phyloP scores from a whole-genome alignment of 2,329 filamentous ascomycete genomes.

The Torrubiella hemipterigena region DNA sequence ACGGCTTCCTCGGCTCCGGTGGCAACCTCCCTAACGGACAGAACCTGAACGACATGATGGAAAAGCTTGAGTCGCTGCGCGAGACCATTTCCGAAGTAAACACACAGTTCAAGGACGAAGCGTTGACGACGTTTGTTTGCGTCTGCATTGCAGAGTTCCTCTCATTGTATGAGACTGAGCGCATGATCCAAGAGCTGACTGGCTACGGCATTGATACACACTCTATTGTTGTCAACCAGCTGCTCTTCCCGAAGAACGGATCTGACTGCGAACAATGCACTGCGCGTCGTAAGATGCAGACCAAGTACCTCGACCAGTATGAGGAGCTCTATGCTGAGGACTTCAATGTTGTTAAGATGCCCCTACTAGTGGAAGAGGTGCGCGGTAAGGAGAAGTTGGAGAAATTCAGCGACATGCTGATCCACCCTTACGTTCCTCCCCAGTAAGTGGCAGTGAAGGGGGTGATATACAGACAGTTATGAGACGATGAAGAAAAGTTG shows the following conservation, averaged over 20 bases:
- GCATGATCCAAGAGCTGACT: slow-evolving; percentile 97
- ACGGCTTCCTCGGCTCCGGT: slow-evolving; percentile 76
- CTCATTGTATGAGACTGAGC: slow-evolving; percentile 94
- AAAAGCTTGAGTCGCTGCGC: slow-evolving; percentile 87
- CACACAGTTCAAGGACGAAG: slow-evolving; percentile 93
- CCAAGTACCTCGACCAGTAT: slow-evolving; percentile 98
- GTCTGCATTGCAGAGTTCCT: slow-evolving; percentile 98
- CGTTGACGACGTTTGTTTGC: slow-evolving; percentile 93
- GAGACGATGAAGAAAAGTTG: slow-evolving; percentile 6
- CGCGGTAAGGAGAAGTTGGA: slow-evolving; percentile 89
- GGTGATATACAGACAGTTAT: background rate
- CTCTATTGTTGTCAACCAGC: slow-evolving; percentile 94
- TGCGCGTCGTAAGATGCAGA: slow-evolving; percentile 92
- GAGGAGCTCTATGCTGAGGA: slow-evolving; percentile 92
- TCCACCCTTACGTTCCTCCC: slow-evolving; percentile 63
- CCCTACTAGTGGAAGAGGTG: slow-evolving; percentile 87
- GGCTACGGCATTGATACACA: slow-evolving; percentile 94
- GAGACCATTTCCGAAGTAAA: slow-evolving; percentile 94
- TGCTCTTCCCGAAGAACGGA: slow-evolving; percentile 78
- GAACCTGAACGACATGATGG: slow-evolving; percentile 80
- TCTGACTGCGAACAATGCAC: slow-evolving; percentile 93
- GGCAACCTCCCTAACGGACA: slow-evolving; percentile 76
- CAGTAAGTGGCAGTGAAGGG: slow-evolving; percentile 17
- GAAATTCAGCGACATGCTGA: slow-evolving; percentile 77
- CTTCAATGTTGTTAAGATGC: slow-evolving; percentile 99